Base-by-base conservation (phyloP, 129 eudicot species). In the Escallonia herrerae region DNA sequence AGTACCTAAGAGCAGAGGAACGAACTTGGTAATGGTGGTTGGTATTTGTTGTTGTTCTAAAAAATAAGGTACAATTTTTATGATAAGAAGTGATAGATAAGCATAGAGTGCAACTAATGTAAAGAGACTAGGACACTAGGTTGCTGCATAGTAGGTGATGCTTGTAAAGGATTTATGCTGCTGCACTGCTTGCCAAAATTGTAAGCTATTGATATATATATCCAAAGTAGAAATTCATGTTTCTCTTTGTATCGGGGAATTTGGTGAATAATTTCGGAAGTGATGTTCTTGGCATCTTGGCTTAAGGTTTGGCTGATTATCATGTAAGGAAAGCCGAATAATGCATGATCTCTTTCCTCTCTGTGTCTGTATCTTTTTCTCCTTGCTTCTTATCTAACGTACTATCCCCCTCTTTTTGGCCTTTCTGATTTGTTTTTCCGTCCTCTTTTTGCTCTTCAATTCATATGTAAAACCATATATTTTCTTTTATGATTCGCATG, bases 1-100 rank as follows among this genome's bases (percentile, higher is more conserved):
- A 70, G 70, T 48, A 56, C 70, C 41, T 66, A 60, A 77, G 56
- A 15, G 40, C 14, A 43, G 52, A 65, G 33, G 66, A 57, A 5
- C 48, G 37, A 11, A 37, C 48, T 33, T 22, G 54, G 60, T 6
- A 58, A 15, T 55, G 45, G 45, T 45, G 62, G 50, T 39, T 50
- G 15, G 33, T 39, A 43, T 10, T 13, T n/a, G 47, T 11, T n/a
- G 47, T 11, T 12, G 15, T 33, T 69, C 66, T 46, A 12, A 1
- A 7, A 49, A 8, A 53, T 73, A 7, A 41, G 58, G 77, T 48
- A 73, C 56, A 56, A 46, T 8, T n/a, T 6, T 11, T 71, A 40
- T 39, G 46, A 6, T 51, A 10, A 11, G 5, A 61, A 61, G 14
- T 22, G 11, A 68, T 56, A 44, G 44, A n/a, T 37, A 7, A 7